These are phyloP conservation scores for Fusarium multiceps DNA, from an alignment of 2,329 filamentous ascomycete species.

Conservation along the genomic window DNA sequence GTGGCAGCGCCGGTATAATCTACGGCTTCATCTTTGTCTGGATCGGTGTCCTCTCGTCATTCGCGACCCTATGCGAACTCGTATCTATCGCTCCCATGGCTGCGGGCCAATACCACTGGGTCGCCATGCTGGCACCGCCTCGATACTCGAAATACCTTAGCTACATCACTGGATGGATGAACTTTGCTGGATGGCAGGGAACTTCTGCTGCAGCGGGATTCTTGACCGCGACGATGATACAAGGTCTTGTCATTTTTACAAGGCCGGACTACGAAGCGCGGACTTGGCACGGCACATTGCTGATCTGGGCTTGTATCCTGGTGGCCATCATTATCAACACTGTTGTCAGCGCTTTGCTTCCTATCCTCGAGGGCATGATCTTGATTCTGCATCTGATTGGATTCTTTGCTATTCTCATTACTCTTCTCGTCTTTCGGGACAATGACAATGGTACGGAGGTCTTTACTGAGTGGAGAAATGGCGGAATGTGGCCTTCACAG, in stretches of 20 bases:
- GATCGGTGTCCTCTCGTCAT: slow-evolving; percentile 53
- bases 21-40: slow-evolving; percentile 65
- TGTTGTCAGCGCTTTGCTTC: slow-evolving; percentile 46
- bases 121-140: slow-evolving; percentile 40
- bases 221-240: slow-evolving; percentile 45
- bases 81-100: slow-evolving; percentile 41
- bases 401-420: slow-evolving; percentile 57
- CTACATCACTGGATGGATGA: slow-evolving; percentile 45
- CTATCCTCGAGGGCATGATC: slow-evolving; percentile 54
- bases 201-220: slow-evolving; percentile 39
- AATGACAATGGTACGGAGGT: slow-evolving; percentile 45
- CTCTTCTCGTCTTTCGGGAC: slow-evolving; percentile 48
- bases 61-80: slow-evolving; percentile 41
- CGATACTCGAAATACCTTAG: slow-evolving; percentile 48
- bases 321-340: slow-evolving; percentile 57
- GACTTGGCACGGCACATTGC: slow-evolving; percentile 46
- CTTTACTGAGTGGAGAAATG: slow-evolving; percentile 46
- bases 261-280: slow-evolving; percentile 29
- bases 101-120: slow-evolving; percentile 43
- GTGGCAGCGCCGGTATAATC: slow-evolving; percentile 53
- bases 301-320: slow-evolving; percentile 54
- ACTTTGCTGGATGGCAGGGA: slow-evolving; percentile 45
- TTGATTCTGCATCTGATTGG: slow-evolving; percentile 58
- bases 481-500: slow-evolving; percentile 36
- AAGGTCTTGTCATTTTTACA: slow-evolving; percentile 40